These are phyloP conservation scores for Dictyostelium capitatum DNA, from an alignment of 78 protist species.

Conservation along the genomic window DNA sequence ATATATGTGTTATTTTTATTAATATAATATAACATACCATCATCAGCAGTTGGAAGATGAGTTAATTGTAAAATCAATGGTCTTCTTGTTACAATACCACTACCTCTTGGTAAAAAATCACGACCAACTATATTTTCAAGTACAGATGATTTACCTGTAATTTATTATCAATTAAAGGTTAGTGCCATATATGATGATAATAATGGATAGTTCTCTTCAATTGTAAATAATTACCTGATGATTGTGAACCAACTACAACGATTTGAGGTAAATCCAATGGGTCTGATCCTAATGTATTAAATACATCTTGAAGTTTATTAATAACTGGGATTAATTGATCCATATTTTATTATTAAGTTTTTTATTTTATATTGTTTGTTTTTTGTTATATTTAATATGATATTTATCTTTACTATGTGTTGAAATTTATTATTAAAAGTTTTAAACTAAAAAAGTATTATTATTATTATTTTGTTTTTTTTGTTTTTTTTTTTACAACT, in stretches of 20 bases:
- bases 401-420: neutral
- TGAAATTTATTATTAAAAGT: too few relatives aligned
- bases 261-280: constrained; percentile 97
- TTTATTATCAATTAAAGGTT: too few relatives aligned
- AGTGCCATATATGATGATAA: too few relatives aligned
- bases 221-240: constrained; percentile 83
- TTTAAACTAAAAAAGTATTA: constrained; percentile 29
- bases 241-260: constrained; percentile 98
- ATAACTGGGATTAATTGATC: constrained; percentile 91
- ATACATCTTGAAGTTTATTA: constrained; percentile 93
- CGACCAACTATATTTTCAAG: constrained; percentile 96
- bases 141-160: constrained; percentile 95
- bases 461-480: neutral
- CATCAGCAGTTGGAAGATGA: constrained; percentile 79
- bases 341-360: constrained; percentile 48
- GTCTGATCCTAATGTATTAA: constrained; percentile 79
- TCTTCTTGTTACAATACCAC: constrained; percentile 98
- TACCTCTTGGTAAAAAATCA: constrained; percentile 94
- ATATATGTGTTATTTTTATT: neutral
- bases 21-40: constrained; percentile 38
- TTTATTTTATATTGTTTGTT: neutral
- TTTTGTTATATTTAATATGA: neutral
- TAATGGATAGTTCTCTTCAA: too few relatives aligned
- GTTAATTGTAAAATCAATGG: constrained; percentile 97
- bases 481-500: too few relatives aligned